A percentile compares a stretch with the other conserved stretches of the same genome.
Evolutionary conservation across 805 yeast genomes (phyloP).

Genomic region (Scheffersomyces coipomensis): DNA sequence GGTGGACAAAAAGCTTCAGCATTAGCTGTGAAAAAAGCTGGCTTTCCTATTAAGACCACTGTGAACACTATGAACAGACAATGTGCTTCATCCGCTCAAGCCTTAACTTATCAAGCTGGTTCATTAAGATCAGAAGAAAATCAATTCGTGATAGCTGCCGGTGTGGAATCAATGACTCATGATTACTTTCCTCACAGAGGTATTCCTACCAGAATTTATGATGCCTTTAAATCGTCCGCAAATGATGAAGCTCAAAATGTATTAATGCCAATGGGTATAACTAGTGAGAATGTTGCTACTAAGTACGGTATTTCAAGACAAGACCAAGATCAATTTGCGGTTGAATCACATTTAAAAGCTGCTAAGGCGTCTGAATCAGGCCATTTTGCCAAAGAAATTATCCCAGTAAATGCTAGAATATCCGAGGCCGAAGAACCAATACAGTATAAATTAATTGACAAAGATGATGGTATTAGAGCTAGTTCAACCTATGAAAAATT

Average conservation of each 20-base stretch:
- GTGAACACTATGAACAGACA: conserved; percentile 36
- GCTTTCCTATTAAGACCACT: conserved; percentile 32
- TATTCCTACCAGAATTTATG: conserved; percentile 29
- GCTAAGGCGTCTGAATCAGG: conserved; percentile 20
- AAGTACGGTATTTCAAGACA: conserved; percentile 21
- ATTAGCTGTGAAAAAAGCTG: conserved; percentile 29
- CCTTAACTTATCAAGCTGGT: conserved; percentile 29
- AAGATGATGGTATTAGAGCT: conserved; percentile 32
- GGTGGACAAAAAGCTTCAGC: conserved; percentile 40
- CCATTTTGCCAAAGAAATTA: conserved; percentile 19
- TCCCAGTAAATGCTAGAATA: conserved; percentile 16
- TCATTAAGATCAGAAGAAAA: conserved; percentile 28
- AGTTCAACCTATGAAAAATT: conserved; percentile 23
- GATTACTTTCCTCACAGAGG: conserved; percentile 42
- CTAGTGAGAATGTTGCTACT: conserved; percentile 23
- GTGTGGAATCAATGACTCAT: conserved; percentile 44
- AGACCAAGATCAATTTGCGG: conserved; percentile 25
- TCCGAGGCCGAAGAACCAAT: not conserved
- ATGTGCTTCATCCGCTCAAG: conserved; percentile 41
- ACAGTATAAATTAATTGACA: conserved; percentile 1
- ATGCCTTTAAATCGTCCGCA: conserved; percentile 13
- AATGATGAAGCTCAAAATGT: conserved; percentile 24
- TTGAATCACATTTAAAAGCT: conserved; percentile 21
- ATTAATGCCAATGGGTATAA: conserved; percentile 30
- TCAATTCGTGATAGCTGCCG: conserved; percentile 35